phyloP scores from a whole-genome alignment of 345 rosid species.

The Balakata baccata region DNA sequence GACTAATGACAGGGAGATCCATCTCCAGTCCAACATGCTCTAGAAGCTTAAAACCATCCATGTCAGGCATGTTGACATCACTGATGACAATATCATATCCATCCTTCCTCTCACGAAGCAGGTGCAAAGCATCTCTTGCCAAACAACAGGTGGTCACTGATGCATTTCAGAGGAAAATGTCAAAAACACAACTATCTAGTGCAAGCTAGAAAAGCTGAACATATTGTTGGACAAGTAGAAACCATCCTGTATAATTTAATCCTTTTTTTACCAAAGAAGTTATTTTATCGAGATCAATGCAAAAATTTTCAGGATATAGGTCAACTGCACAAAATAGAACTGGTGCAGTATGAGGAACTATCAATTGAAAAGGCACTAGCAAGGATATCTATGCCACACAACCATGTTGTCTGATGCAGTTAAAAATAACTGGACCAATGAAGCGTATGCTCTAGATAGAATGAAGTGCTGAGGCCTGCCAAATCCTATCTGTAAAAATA shows the following conservation, averaged over 20 bases:
- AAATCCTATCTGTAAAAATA: too few relatives aligned
- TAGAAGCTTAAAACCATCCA: constrained; percentile 96
- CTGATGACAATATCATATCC: constrained; percentile 93
- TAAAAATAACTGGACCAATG: too few relatives aligned
- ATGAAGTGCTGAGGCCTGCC: too few relatives aligned
- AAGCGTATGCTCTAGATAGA: too few relatives aligned
- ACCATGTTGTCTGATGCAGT: too few relatives aligned
- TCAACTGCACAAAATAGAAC: not conserved
- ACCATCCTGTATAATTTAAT: not conserved
- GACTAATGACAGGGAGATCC: constrained; percentile 96
- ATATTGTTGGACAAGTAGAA: not conserved
- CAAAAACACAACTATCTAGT: constrained; percentile 7
- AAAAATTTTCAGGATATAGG: not conserved
- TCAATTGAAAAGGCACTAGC: too few relatives aligned
- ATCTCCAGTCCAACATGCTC: constrained; percentile 94
- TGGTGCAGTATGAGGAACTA: too few relatives aligned
- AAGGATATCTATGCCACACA: too few relatives aligned
- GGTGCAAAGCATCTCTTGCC: constrained; percentile 78
- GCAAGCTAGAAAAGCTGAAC: not conserved
- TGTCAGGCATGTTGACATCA: constrained; percentile 99
- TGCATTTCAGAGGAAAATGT: constrained; percentile 18
- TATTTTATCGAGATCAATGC: not conserved
- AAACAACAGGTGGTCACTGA: constrained; percentile 82
- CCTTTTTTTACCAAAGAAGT: not conserved
- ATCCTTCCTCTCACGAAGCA: constrained; percentile 82